phyloP scores from a whole-genome alignment of 2,329 filamentous ascomycete genomes.

The Mycocentrospora acerina region DNA sequence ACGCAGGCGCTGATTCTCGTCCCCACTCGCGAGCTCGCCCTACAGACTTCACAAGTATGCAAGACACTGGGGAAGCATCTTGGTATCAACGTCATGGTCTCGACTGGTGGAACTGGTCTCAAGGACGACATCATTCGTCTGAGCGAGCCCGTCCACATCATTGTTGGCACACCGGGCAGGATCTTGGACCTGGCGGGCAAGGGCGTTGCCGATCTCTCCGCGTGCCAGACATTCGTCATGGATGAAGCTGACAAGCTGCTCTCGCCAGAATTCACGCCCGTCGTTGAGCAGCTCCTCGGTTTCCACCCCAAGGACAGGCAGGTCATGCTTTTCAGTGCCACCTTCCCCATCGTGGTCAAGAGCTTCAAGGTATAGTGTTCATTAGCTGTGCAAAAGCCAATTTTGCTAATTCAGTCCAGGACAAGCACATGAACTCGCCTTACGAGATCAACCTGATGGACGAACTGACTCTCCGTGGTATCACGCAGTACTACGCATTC shows the following conservation, averaged over 20 bases:
- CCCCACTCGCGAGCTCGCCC: conserved; percentile 91
- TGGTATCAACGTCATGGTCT: conserved; percentile 98
- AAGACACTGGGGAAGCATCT: conserved; percentile 98
- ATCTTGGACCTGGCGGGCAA: conserved; percentile 96
- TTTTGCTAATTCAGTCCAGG: conserved; percentile 47
- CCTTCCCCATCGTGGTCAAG: conserved; percentile 96
- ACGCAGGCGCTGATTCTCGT: conserved; percentile 96
- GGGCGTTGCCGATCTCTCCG: conserved; percentile 91
- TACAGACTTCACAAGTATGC: conserved; percentile 99
- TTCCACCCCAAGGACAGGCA: conserved; percentile 97
- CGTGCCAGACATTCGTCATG: conserved; percentile 99
- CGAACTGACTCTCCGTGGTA: conserved; percentile 94
- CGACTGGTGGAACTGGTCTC: conserved; percentile 90
- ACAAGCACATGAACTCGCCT: conserved; percentile 94
- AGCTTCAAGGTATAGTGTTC: conserved; percentile 67
- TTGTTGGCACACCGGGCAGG: conserved; percentile 94
- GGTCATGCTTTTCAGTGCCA: conserved; percentile 99
- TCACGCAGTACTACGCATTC: conserved; percentile 98
- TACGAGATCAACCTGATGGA: conserved; percentile 99
- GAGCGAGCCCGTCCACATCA: conserved; percentile 92
- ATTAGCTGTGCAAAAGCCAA: neutral
- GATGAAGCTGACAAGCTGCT: conserved; percentile 98
- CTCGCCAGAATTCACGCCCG: conserved; percentile 93
- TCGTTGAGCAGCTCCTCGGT: conserved; percentile 91
- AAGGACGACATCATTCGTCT: conserved; percentile 96